Conservation (phyloP, 768 basidiomycete species). For the Amanita fuliginea region DNA sequence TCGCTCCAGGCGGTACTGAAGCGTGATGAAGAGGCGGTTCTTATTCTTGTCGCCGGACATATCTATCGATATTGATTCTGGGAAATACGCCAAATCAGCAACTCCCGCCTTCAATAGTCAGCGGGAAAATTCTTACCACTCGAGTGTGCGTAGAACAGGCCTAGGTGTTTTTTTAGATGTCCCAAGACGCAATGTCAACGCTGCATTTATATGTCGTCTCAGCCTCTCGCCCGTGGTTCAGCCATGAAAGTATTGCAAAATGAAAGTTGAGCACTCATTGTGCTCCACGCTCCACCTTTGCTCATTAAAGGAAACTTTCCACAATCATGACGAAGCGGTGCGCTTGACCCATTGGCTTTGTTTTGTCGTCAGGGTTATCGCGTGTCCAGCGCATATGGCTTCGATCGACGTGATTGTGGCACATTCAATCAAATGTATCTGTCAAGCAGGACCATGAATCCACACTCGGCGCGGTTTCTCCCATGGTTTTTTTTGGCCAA, state of each 20-base stretch:
- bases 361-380: too few relatives aligned
- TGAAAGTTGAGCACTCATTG: background rate
- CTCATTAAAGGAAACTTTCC: background rate
- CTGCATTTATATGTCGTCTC: background rate
- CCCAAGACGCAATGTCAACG: background rate
- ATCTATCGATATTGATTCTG: background rate
- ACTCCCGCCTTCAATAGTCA: background rate
- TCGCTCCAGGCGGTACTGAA: constrained; percentile 1
- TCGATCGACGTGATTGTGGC: too few relatives aligned
- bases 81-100: background rate
- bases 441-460: too few relatives aligned
- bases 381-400: too few relatives aligned
- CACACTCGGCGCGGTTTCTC: too few relatives aligned
- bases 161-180: background rate
- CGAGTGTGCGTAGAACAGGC: background rate
- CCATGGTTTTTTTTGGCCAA: too few relatives aligned
- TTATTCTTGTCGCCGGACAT: constrained; percentile 6
- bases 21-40: constrained; percentile 7
- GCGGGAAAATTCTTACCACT: background rate
- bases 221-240: background rate
- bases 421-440: too few relatives aligned
- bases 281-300: background rate
- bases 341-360: background rate
- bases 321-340: background rate
- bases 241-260: background rate